Evolutionary conservation across 2,329 filamentous ascomycete species (phyloP).

Genomic region (Penicillium aurantiogriseum): DNA sequence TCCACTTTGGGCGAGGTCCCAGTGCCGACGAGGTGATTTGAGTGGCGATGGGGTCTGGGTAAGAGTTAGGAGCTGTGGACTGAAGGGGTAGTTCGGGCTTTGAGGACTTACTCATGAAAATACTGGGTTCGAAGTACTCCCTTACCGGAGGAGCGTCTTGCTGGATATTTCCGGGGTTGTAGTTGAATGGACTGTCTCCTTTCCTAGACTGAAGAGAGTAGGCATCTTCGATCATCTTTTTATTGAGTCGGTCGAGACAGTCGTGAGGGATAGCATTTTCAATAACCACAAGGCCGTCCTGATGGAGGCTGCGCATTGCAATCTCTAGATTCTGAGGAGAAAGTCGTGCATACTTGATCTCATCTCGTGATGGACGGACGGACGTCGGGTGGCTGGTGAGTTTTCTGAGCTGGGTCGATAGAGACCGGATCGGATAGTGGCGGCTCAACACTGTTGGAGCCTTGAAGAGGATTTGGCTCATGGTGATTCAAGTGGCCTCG

Average conservation of each 20-base stretch:
- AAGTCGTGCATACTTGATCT: constrained; percentile 44
- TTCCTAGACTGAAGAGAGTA: constrained; percentile 51
- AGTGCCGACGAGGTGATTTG: constrained; percentile 47
- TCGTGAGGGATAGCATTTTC: constrained; percentile 53
- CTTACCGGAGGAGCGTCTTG: constrained; percentile 56
- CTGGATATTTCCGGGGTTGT: constrained; percentile 59
- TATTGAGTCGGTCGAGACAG: constrained; percentile 56
- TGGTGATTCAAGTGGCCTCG: background rate
- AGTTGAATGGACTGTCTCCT: constrained; percentile 60
- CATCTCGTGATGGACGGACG: constrained; percentile 43
- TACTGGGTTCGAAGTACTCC: constrained; percentile 49
- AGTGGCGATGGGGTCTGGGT: constrained; percentile 51
- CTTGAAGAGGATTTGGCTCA: background rate
- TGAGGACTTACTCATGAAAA: constrained; percentile 53
- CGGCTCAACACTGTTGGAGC: background rate
- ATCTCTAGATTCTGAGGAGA: constrained; percentile 54
- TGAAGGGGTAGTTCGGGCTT: background rate
- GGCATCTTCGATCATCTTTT: constrained; percentile 60
- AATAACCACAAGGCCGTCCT: constrained; percentile 58
- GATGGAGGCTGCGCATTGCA: constrained; percentile 52
- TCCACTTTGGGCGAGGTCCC: constrained; percentile 56
- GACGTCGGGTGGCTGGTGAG: constrained; percentile 27
- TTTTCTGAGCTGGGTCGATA: background rate
- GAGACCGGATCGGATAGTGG: background rate
- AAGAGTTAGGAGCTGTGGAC: background rate